These are phyloP conservation scores for Quercus gilva DNA, from an alignment of 306 rosid species.

Conservation along the genomic window DNA sequence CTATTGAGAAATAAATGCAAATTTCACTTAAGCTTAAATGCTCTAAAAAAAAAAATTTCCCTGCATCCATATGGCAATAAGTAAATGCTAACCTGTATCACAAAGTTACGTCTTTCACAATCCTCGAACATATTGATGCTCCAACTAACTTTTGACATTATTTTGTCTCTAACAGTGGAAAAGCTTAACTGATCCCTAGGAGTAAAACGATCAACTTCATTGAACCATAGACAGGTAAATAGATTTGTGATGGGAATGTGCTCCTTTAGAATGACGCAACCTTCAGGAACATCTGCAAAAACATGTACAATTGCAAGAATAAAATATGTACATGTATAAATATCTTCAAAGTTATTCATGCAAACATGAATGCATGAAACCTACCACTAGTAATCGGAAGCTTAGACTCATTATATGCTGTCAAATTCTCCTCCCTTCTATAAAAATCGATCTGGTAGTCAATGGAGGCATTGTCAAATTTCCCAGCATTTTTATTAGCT, in stretches of 20 bases:
- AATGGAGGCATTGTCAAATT: constrained; percentile 80
- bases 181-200: constrained; percentile 97
- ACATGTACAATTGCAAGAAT: constrained; percentile 8
- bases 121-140: constrained; percentile 81
- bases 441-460: constrained; percentile 82
- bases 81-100: constrained; percentile 62
- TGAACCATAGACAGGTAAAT: constrained; percentile 97
- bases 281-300: constrained; percentile 96
- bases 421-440: constrained; percentile 74
- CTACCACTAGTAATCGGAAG: constrained; percentile 95
- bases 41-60: background rate
- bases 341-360: constrained; percentile 16
- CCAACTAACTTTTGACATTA: constrained; percentile 78
- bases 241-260: constrained; percentile 90
- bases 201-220: constrained; percentile 95
- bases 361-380: constrained; percentile 21
- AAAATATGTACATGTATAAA: constrained; percentile 11
- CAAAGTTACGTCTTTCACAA: constrained; percentile 95
- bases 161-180: constrained; percentile 83
- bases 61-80: constrained; percentile 2
- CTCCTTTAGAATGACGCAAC: constrained; percentile 87
- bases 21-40: constrained; percentile 4
- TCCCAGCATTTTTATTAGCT: constrained; percentile 94
- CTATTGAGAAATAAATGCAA: background rate
- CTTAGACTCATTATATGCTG: constrained; percentile 71